These are phyloP conservation scores for Tritrichomonas foetus DNA, from an alignment of 208 protist species.

Conservation along the genomic window DNA sequence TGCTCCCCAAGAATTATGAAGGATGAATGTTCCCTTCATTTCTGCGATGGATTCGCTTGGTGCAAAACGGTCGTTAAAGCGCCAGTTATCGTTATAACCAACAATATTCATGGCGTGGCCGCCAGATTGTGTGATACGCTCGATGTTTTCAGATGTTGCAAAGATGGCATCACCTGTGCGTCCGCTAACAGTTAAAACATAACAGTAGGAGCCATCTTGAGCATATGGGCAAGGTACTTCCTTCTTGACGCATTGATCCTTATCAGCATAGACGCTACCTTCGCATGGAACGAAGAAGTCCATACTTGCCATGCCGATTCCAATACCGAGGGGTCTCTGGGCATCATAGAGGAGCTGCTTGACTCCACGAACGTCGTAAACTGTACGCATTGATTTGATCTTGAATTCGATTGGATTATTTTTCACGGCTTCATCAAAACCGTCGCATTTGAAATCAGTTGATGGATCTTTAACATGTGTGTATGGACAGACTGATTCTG, in stretches of 20 bases:
- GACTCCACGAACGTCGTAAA: not conserved
- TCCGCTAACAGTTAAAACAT: not conserved
- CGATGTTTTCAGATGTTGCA: not conserved
- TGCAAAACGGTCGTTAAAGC: not conserved
- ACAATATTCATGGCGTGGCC: slow-evolving; percentile 28
- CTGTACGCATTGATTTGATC: not conserved
- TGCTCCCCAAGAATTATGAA: not conserved
- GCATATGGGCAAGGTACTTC: not conserved
- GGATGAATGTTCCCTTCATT: not conserved
- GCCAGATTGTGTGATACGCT: not conserved
- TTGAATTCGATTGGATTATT: not conserved
- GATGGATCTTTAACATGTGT: not conserved
- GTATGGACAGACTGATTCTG: not conserved
- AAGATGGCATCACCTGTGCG: not conserved
- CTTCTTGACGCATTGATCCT: not conserved
- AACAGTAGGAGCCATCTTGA: not conserved
- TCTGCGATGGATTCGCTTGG: too few relatives aligned
- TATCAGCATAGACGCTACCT: not conserved
- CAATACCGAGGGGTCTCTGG: not conserved
- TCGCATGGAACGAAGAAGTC: not conserved
- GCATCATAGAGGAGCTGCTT: not conserved
- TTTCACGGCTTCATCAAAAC: not conserved
- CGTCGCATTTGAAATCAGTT: not conserved
- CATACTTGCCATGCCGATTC: not conserved
- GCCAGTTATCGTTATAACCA: slow-evolving; percentile 9